Conservation (phyloP, 441 rosid species). For the Mallotus repandus region DNA sequence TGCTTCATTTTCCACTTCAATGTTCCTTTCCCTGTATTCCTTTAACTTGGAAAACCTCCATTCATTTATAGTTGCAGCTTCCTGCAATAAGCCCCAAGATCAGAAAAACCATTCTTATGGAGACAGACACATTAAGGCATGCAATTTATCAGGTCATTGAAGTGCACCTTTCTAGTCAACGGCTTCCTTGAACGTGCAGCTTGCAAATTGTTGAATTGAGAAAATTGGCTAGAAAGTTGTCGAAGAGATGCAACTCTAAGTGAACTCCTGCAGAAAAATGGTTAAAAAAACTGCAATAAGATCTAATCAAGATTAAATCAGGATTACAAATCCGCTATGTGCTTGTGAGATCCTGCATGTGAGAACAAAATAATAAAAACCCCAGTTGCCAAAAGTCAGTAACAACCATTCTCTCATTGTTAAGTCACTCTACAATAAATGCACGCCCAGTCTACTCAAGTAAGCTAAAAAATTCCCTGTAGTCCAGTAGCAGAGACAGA, state of each 20-base stretch:
- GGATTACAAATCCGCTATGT: background rate
- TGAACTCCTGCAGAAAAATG: constrained; percentile 60
- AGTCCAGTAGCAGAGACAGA: background rate
- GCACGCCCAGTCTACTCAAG: background rate
- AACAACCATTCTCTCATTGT: background rate
- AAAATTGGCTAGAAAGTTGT: constrained; percentile 82
- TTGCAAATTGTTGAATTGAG: constrained; percentile 84
- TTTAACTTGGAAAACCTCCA: constrained; percentile 93
- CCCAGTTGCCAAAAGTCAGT: background rate
- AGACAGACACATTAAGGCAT: constrained; percentile 11
- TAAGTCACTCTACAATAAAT: background rate
- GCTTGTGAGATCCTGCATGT: background rate
- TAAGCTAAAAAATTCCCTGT: background rate
- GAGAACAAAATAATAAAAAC: background rate
- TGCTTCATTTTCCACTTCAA: constrained; percentile 77
- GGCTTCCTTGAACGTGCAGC: constrained; percentile 77
- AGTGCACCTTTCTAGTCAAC: constrained; percentile 73
- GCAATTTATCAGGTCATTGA: background rate
- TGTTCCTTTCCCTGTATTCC: constrained; percentile 67
- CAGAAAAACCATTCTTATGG: constrained; percentile 21
- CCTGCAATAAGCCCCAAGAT: constrained; percentile 47
- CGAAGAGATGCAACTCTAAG: constrained; percentile 67
- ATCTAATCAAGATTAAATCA: constrained; percentile 2
- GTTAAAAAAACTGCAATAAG: constrained; percentile 15
- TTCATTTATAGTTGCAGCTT: constrained; percentile 78